Evolutionary conservation across 2,329 filamentous ascomycete species (phyloP).

Genomic region (Diplodia scrobiculata): DNA sequence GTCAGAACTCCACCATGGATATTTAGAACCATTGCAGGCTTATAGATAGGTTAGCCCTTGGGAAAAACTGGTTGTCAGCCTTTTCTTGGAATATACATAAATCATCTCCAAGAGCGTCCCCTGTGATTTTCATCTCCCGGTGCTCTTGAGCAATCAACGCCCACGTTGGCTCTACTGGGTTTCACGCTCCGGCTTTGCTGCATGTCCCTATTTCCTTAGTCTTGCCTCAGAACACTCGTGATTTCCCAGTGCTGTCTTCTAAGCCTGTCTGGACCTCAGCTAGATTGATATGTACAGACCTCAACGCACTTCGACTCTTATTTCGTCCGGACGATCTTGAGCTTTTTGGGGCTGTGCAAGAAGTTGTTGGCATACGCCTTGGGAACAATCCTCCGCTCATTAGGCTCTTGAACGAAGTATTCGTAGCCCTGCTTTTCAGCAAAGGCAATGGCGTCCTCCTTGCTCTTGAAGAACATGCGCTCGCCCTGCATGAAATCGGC

Average conservation of each 20-base stretch:
- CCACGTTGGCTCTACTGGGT: conserved; percentile 45
- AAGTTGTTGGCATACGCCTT: conserved; percentile 99
- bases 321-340: conserved; percentile 80
- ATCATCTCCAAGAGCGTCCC: background rate
- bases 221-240: conserved; percentile 33
- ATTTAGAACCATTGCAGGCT: background rate
- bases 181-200: conserved; percentile 44
- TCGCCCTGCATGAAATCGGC: conserved; percentile 95
- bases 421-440: conserved; percentile 99
- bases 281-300: conserved; percentile 24
- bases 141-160: conserved; percentile 47
- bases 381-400: conserved; percentile 77
- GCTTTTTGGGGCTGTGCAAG: conserved; percentile 76
- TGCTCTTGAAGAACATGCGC: conserved; percentile 82
- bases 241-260: background rate
- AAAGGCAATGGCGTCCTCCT: conserved; percentile 92
- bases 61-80: too few relatives aligned
- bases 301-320: conserved; percentile 48
- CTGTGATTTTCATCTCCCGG: background rate
- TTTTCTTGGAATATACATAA: too few relatives aligned
- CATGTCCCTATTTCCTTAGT: conserved; percentile 47
- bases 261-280: background rate
- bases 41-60: too few relatives aligned
- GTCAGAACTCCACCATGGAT: too few relatives aligned
- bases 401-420: conserved; percentile 97